Conservation (phyloP, 441 rosid species). For the Adansonia madagascariensis region DNA sequence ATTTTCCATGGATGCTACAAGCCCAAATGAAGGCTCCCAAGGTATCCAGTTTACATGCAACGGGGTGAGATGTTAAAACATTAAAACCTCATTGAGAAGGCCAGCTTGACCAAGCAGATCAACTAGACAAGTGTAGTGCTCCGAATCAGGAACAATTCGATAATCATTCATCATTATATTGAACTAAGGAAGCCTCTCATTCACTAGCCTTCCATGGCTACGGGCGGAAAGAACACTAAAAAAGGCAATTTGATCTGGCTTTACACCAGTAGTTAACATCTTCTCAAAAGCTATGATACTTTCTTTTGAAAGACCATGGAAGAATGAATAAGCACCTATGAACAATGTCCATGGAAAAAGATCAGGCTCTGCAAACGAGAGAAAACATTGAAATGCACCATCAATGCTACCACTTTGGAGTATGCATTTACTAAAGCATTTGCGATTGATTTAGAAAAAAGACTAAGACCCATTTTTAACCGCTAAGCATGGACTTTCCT, state of each 20-base stretch:
- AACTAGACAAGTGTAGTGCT: constrained; percentile 61
- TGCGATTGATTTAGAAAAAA: constrained; percentile 41
- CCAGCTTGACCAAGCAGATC: constrained; percentile 76
- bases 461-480: constrained; percentile 47
- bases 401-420: constrained; percentile 54
- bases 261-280: constrained; percentile 48
- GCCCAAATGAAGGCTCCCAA: constrained; percentile 68
- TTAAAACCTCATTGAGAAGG: constrained; percentile 51
- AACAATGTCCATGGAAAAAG: constrained; percentile 66
- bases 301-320: constrained; percentile 51
- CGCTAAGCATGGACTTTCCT: constrained; percentile 51
- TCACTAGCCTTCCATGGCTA: constrained; percentile 63
- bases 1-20: constrained; percentile 53
- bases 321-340: constrained; percentile 60
- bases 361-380: constrained; percentile 44
- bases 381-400: constrained; percentile 53
- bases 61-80: constrained; percentile 50
- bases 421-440: constrained; percentile 62
- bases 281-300: constrained; percentile 46
- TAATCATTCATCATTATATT: constrained; percentile 51
- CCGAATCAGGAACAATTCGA: constrained; percentile 50
- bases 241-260: constrained; percentile 62
- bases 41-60: constrained; percentile 38
- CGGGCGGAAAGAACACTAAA: constrained; percentile 66
- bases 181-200: constrained; percentile 60